phyloP scores from a whole-genome alignment of 164 flowering plant genomes.

The Paratinospora sagittata region DNA sequence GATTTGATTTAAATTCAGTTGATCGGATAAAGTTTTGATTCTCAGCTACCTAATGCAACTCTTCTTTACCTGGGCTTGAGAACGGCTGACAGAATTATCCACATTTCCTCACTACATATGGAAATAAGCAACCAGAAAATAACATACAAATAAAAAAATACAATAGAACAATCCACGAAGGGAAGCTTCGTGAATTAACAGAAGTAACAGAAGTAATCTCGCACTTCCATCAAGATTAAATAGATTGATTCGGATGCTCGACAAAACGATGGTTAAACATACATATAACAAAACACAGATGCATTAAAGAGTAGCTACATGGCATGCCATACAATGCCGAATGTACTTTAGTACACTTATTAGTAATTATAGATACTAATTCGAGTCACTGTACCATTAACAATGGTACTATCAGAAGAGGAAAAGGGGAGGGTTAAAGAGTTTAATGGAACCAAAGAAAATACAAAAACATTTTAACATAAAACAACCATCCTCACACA shows the following conservation, averaged over 20 bases:
- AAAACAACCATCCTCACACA: background rate
- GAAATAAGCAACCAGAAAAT: background rate
- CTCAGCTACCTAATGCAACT: too few species aligned
- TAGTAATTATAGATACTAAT: background rate
- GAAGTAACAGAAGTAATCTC: background rate
- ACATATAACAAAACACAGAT: too few species aligned
- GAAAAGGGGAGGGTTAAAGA: background rate
- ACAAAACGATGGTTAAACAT: too few species aligned
- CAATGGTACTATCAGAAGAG: background rate
- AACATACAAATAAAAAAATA: background rate
- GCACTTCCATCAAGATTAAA: background rate
- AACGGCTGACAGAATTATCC: too few species aligned
- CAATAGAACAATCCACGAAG: background rate
- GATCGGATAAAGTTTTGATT: too few species aligned
- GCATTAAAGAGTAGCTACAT: background rate
- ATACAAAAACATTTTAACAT: background rate
- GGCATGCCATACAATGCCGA: background rate
- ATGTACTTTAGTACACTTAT: background rate
- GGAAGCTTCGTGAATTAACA: background rate
- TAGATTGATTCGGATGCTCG: too few species aligned
- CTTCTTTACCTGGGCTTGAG: too few species aligned
- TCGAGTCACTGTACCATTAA: background rate
- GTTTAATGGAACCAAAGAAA: background rate
- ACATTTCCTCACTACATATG: background rate
- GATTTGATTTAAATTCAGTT: too few species aligned